These are phyloP conservation scores for Pseudocercospora vitis DNA, from an alignment of 2,329 filamentous ascomycete species.

Conservation along the genomic window DNA sequence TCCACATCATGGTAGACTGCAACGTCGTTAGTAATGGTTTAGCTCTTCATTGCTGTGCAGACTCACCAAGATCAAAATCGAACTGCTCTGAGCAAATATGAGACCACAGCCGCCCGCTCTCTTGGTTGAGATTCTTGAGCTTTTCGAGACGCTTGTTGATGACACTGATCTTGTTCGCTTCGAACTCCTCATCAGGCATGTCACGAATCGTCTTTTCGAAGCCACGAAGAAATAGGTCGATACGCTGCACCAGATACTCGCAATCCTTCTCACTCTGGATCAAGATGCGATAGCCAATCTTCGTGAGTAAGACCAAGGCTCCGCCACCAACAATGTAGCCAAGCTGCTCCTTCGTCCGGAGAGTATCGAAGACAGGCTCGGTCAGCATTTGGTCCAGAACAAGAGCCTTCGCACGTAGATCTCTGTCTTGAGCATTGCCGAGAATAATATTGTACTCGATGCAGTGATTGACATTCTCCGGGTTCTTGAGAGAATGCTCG, in stretches of 20 bases:
- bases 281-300: slow-evolving; percentile 77
- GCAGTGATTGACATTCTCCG: slow-evolving; percentile 71
- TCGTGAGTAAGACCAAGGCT: slow-evolving; percentile 69
- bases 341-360: slow-evolving; percentile 94
- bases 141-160: slow-evolving; percentile 87
- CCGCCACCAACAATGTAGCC: slow-evolving; percentile 95
- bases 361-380: slow-evolving; percentile 90
- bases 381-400: slow-evolving; percentile 87
- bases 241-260: slow-evolving; percentile 79
- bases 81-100: slow-evolving; percentile 85
- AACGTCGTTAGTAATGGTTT: slow-evolving; percentile 9
- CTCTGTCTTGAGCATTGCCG: slow-evolving; percentile 58
- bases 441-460: slow-evolving; percentile 51
- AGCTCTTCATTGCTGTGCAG: neutral
- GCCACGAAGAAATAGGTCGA: slow-evolving; percentile 75
- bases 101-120: slow-evolving; percentile 78
- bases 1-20: slow-evolving; percentile 74
- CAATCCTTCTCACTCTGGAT: slow-evolving; percentile 90
- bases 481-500: slow-evolving; percentile 76
- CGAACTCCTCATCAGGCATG: slow-evolving; percentile 83
- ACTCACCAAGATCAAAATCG: slow-evolving; percentile 81
- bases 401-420: slow-evolving; percentile 71
- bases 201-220: slow-evolving; percentile 66
- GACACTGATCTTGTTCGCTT: slow-evolving; percentile 85
- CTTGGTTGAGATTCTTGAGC: slow-evolving; percentile 84